Evolutionary conservation across 768 basidiomycete species (phyloP), one percentile per base, ranked within the genome.

Genomic region (Lepiota venenata): DNA sequence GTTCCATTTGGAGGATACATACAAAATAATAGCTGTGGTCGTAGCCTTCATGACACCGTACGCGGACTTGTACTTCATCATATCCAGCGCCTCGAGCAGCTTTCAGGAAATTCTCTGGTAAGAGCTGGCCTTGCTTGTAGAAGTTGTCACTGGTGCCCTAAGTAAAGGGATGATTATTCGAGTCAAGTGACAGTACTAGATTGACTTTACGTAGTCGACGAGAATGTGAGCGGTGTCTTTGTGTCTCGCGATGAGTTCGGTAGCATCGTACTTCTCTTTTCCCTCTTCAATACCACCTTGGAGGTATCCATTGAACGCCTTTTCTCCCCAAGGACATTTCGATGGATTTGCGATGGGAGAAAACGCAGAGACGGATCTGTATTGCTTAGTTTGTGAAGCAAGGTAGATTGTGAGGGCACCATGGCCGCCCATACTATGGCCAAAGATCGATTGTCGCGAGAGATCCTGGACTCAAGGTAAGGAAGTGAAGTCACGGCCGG

Each of bases 391-490:
- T 54, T 80, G 75, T 58, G 91, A 86, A 51, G 83, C 76, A 42
- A 98, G 85, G 70, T 98, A 98, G 37, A 98, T 71, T 14, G 89
- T 88, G 22, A 99, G 79, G 11, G 97, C 93, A 7, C 97, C 97
- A 65, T 97, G 94, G 1, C 97, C 97, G 54, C 91, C 93, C 97
- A 98, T 99, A 42, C 91, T 93, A 70, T 99, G 97, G 9, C 97
- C 97, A 64, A 93, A 89, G 63, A 98, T 87, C 18, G 93, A 93
- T 65, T 91, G 85, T 47, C 89, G 84, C 29, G 74, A 77, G 60
- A 87, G 78, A 74, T 98, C 93, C 92, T 94, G 42, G 27, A 4
- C 35, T 38, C 37, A 16, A n/a, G 38, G 16, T 48, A 29, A 50
- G 35, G 22, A 14, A 45, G 21, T 14, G 2, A 29, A 29, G 9